Conservation (phyloP, 805 yeast genomes). For the Saccharomycopsis vini region DNA sequence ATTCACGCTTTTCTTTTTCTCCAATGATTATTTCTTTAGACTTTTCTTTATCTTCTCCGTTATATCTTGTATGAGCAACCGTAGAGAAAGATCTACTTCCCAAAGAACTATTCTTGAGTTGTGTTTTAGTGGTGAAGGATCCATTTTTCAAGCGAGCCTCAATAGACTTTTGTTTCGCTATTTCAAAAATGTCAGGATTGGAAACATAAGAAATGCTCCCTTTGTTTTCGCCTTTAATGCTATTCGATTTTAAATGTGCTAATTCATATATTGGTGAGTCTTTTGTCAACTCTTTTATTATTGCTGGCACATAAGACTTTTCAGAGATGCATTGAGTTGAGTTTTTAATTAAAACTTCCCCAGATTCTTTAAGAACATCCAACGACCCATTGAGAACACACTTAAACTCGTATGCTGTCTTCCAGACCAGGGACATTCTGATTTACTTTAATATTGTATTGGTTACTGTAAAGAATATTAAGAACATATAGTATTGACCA, state of each 20-base stretch:
- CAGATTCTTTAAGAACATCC: slow-evolving; percentile 3
- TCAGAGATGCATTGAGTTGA: neutral
- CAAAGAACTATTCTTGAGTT: neutral
- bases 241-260: slow-evolving; percentile 12
- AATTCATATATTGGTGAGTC: slow-evolving; percentile 10
- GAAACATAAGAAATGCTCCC: neutral
- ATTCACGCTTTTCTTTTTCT: slow-evolving; percentile 28
- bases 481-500: neutral
- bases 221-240: slow-evolving; percentile 8
- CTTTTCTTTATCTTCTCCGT: neutral
- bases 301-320: neutral
- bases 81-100: slow-evolving; percentile 7
- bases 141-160: too few species aligned
- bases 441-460: neutral
- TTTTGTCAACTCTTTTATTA: slow-evolving; percentile 9
- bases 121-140: too few species aligned
- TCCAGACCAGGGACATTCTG: slow-evolving; percentile 10
- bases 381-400: slow-evolving; percentile 4
- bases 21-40: slow-evolving; percentile 24
- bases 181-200: slow-evolving; percentile 26
- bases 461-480: neutral
- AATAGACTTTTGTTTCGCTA: slow-evolving; percentile 27
- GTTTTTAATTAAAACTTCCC: neutral
- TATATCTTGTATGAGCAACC: neutral
- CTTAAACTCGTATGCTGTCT: slow-evolving; percentile 3